Percentiles rank a stretch among this genome's conserved stretches.
phyloP scores from a whole-genome alignment of 768 basidiomycete species.

The Ramaria rubella region DNA sequence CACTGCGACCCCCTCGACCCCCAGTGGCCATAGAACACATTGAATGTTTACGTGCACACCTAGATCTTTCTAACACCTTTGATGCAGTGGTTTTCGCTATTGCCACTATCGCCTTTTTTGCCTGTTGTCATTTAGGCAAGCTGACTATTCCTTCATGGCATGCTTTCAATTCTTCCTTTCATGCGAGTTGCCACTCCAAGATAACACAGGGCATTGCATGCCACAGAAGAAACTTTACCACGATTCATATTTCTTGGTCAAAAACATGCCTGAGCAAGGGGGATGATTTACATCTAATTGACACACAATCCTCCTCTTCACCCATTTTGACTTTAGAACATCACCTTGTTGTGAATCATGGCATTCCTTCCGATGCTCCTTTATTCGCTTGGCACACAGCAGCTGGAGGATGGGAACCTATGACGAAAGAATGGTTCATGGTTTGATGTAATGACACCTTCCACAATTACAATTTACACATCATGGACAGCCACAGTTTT shows the following conservation, averaged over 20 bases:
- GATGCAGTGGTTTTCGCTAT: background rate
- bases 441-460: background rate
- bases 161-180: background rate
- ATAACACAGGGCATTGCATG: background rate
- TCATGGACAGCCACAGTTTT: background rate
- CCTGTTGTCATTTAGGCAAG: background rate
- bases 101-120: background rate
- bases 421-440: background rate
- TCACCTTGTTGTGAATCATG: background rate
- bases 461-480: background rate
- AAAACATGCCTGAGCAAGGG: too few relatives aligned
- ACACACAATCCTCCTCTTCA: background rate
- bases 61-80: background rate
- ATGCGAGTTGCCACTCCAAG: background rate
- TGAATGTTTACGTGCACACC: background rate
- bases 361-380: background rate
- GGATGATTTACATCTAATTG: background rate
- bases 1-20: background rate
- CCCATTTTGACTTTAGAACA: background rate
- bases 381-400: background rate
- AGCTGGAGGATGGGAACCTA: background rate
- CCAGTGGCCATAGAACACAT: background rate
- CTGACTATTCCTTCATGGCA: background rate
- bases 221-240: background rate
- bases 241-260: background rate